Conservation (phyloP, 202 grass and related monocot species). For the Zoysia matrella region DNA sequence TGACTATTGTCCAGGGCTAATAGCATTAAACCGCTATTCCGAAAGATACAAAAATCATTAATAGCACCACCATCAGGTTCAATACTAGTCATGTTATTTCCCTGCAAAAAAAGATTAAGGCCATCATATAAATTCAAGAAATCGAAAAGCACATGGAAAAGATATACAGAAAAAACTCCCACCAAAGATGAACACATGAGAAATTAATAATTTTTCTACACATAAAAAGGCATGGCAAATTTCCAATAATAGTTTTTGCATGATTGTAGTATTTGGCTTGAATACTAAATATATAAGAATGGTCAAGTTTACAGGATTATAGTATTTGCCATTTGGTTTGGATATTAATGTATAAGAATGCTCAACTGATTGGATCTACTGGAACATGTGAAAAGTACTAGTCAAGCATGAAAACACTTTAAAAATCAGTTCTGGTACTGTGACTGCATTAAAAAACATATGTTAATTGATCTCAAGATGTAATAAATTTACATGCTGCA, state of each 20-base stretch:
- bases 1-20: slow-evolving; percentile 90
- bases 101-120: slow-evolving; percentile 54
- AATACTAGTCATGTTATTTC: slow-evolving; percentile 93
- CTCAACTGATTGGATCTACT: not conserved
- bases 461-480: not conserved
- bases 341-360: not conserved
- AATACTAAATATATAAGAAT: too few relatives aligned
- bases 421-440: not conserved
- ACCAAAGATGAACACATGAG: not conserved
- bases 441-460: not conserved
- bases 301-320: too few relatives aligned
- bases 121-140: slow-evolving; percentile 12
- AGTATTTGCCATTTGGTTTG: too few relatives aligned
- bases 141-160: not conserved
- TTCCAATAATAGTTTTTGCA: not conserved
- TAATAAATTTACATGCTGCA: not conserved
- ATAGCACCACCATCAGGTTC: slow-evolving; percentile 81
- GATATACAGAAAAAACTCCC: not conserved
- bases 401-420: not conserved
- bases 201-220: not conserved
- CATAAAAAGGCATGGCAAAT: not conserved
- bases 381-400: not conserved
- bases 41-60: slow-evolving; percentile 89
- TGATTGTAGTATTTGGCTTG: not conserved
- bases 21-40: slow-evolving; percentile 80